Percentiles rank a stretch among this genome's conserved stretches.
Evolutionary conservation across 1,139 yeast genomes (phyloP).

Genomic region (Blastobotrys niveus): DNA sequence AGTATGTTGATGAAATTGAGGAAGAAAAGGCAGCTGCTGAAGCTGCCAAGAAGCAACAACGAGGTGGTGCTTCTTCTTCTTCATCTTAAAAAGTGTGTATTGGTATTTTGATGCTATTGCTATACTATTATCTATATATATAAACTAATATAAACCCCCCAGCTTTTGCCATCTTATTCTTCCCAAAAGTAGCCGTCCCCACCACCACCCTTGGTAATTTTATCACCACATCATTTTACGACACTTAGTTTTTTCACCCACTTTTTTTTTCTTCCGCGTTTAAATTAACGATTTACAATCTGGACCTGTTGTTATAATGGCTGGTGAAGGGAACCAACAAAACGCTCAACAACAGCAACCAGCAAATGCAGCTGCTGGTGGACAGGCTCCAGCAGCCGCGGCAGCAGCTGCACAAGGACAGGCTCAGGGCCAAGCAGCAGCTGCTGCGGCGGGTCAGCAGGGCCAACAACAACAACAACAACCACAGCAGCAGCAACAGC

Average conservation of each 20-base stretch:
- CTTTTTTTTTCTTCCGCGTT: neutral
- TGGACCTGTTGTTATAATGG: neutral
- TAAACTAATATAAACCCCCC: neutral
- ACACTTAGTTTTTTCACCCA: neutral
- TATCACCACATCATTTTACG: too few species aligned
- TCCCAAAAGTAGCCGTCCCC: too few species aligned
- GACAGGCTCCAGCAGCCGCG: neutral
- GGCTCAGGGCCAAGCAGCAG: slow-evolving; percentile 5
- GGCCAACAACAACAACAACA: slow-evolving; percentile 17
- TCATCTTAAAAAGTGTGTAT: neutral
- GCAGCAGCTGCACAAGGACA: neutral
- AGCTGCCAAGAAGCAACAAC: slow-evolving; percentile 60
- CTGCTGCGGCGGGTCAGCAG: slow-evolving; percentile 4
- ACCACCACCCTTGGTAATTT: too few species aligned
- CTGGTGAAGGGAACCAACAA: neutral
- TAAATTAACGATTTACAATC: neutral
- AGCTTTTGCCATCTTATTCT: too few species aligned
- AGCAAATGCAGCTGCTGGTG: neutral
- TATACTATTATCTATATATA: too few species aligned
- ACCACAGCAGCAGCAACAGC: slow-evolving; percentile 16
- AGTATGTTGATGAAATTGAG: slow-evolving; percentile 77
- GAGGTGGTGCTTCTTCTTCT: neutral
- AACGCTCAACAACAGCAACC: neutral
- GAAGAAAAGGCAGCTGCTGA: slow-evolving; percentile 88
- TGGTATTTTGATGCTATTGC: neutral